Evolutionary conservation across 768 basidiomycete genomes (phyloP), one percentile per base, ranked within the genome.

Genomic region (Rubroboletus satanas): DNA sequence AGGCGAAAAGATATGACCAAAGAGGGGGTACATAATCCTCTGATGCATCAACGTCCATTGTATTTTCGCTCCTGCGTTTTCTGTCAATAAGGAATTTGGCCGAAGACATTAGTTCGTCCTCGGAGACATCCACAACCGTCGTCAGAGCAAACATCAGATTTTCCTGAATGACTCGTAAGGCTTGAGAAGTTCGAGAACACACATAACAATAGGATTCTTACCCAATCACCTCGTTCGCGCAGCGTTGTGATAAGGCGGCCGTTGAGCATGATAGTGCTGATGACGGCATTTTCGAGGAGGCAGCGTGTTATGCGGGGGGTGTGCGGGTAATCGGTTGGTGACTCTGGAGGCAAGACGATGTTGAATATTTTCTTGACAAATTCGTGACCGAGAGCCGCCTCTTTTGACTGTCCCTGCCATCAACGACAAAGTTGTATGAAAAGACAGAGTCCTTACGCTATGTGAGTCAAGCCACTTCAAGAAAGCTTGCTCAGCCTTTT

Each of bases 201-300:
- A 29, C 0, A 21, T 21, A 9, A 29, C 11, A 26, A 38, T 3
- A 38, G 2, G 37, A 45, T 49, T 62, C 77, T 52, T 63, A 83
- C 90, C 90, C 90, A 93, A 62, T 92, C 90, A 41, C 75, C 73
- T 54, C 76, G 78, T 49, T 75, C 66, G 44, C 76, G 72, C 33
- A 93, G 68, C 2, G 75, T 74, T 9, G 74, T 73, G 36, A 91
- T 61, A 17, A 92, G 67, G 3, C 83, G 84, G 12, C 78, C 80
- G 7, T 80, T 71, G 10, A 88, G 62, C 86, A 90, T 88, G 29
- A 73, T 76, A 41, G 80, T 76, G 52, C 79, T 83, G 14, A 90
- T 78, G 2, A 79, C 74, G 4, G 77, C 71, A 49, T 73, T 75
- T 63, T 83, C 74, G 5, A 93, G 72, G n/a, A 92, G 74, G 65